Conservation (phyloP, 1,284 basidiomycete species). For the Boletus semigastroideus region DNA sequence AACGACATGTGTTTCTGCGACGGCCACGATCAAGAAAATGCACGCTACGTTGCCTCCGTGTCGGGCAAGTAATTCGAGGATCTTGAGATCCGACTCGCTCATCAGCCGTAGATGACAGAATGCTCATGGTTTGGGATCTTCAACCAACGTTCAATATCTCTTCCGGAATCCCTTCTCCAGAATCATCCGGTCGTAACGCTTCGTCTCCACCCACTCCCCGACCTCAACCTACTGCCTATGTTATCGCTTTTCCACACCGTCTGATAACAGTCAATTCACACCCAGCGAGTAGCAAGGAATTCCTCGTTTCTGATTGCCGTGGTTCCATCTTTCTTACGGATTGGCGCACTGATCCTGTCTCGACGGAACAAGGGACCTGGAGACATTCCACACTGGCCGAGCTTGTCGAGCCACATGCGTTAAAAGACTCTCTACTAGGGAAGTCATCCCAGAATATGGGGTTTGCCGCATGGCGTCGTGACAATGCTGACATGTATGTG, state of each 20-base stretch:
- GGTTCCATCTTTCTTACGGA: constrained; percentile 74
- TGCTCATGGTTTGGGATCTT: constrained; percentile 82
- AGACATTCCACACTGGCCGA: constrained; percentile 65
- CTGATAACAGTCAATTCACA: constrained; percentile 70
- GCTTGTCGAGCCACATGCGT: constrained; percentile 64
- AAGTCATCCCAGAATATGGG: constrained; percentile 49
- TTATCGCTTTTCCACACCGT: constrained; percentile 67
- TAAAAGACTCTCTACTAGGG: constrained; percentile 53
- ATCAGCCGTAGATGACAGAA: constrained; percentile 62
- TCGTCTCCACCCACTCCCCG: constrained; percentile 34
- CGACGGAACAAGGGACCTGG: constrained; percentile 51
- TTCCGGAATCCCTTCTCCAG: constrained; percentile 34
- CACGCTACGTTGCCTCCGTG: constrained; percentile 74
- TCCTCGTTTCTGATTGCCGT: constrained; percentile 69
- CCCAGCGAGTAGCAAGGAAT: constrained; percentile 68
- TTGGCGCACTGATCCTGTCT: constrained; percentile 71
- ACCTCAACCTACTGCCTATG: constrained; percentile 72
- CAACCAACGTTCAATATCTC: constrained; percentile 50
- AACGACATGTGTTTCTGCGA: constrained; percentile 78
- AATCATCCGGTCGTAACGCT: constrained; percentile 12
- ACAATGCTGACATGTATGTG: constrained; percentile 68
- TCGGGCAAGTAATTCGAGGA: constrained; percentile 49
- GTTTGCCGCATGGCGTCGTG: constrained; percentile 65
- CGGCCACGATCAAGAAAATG: constrained; percentile 60
- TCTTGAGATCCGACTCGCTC: constrained; percentile 1